Percentiles rank a stretch among this genome's conserved stretches.
phyloP scores from a whole-genome alignment of 768 basidiomycete genomes.

The Mycena filopes region DNA sequence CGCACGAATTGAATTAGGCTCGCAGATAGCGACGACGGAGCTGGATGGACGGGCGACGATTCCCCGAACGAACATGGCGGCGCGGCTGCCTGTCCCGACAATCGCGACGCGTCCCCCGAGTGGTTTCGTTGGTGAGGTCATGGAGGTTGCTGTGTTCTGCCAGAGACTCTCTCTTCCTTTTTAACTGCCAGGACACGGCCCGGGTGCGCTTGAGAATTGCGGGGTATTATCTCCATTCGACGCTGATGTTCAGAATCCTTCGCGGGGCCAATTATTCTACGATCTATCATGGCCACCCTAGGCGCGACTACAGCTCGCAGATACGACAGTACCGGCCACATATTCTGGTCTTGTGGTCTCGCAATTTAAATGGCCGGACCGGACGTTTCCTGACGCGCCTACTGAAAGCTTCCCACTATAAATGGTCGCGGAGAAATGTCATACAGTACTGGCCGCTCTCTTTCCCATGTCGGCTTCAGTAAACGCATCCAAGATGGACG shows the following conservation, averaged over 20 bases:
- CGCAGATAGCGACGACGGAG: constrained; percentile 57
- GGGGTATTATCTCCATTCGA: no score
- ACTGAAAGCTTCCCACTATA: not conserved
- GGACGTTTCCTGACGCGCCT: no score
- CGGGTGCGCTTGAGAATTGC: not conserved
- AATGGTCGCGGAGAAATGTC: not conserved
- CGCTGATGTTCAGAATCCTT: no score
- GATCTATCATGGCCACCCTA: no score
- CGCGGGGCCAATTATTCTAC: no score
- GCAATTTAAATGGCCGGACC: no score
- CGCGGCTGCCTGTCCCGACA: constrained; percentile 55
- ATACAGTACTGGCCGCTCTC: not conserved
- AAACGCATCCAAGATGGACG: not conserved
- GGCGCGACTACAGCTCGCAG: no score
- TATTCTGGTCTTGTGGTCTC: no score
- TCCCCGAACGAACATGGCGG: constrained; percentile 58
- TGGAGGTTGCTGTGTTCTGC: constrained; percentile 2
- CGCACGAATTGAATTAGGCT: constrained; percentile 58
- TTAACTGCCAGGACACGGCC: no score
- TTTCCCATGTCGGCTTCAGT: constrained; percentile 5
- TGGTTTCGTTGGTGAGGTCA: constrained; percentile 36
- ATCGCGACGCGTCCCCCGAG: constrained; percentile 52
- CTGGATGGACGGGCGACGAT: constrained; percentile 55
- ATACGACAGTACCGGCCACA: no score
- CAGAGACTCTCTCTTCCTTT: no score